Conservation (phyloP, 108 stramenopile genomes). For the Cyclotella atomus region DNA sequence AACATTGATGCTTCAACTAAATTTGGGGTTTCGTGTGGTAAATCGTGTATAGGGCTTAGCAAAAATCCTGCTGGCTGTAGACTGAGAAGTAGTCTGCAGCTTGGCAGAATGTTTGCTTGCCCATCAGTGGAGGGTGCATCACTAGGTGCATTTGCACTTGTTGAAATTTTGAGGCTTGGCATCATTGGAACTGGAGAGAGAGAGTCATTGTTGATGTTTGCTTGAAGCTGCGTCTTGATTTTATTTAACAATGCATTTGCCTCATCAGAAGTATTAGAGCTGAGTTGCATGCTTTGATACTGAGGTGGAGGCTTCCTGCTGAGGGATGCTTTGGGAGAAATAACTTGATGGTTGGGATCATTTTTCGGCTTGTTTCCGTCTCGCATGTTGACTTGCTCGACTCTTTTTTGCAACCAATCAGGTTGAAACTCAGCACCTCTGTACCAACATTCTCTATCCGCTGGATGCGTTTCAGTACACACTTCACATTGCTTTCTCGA, state of each 20-base stretch:
- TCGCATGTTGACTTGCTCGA: not conserved
- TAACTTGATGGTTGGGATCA: not conserved
- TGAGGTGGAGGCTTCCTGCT: not conserved
- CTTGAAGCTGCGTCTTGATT: not conserved
- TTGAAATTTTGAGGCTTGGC: not conserved
- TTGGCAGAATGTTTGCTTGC: not conserved
- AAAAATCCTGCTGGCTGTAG: not conserved
- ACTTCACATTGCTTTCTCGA: not conserved
- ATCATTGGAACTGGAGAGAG: not conserved
- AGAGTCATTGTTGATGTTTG: not conserved
- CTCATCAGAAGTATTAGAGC: not conserved
- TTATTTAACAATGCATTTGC: not conserved
- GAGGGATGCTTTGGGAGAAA: not conserved
- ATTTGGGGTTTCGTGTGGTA: not conserved
- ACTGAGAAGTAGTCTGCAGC: not conserved
- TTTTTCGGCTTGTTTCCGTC: not conserved
- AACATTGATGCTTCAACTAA: not conserved
- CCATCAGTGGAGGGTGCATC: not conserved
- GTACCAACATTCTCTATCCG: not conserved
- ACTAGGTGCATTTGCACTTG: not conserved
- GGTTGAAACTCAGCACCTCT: not conserved
- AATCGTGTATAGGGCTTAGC: constrained; percentile 11
- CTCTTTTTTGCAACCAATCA: not conserved
- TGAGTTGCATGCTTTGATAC: not conserved
- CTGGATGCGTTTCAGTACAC: not conserved